These are phyloP conservation scores for Pyracantha coccinea DNA, from an alignment of 331 rosid genomes.

Conservation along the genomic window DNA sequence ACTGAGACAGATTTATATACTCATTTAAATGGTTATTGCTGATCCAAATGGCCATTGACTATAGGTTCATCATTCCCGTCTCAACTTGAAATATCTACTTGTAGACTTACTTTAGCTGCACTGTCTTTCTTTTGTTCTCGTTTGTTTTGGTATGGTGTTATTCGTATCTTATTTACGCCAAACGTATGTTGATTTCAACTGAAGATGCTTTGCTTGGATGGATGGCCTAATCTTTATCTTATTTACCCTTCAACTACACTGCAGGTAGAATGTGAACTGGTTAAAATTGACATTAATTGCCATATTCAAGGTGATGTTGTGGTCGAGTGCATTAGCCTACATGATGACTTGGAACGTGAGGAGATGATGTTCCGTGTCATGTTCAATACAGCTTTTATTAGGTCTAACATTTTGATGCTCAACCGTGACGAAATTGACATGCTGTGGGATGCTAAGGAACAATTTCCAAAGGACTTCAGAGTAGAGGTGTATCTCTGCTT, in stretches of 20 bases:
- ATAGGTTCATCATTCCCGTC: background rate
- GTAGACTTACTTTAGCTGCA: background rate
- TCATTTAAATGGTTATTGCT: background rate
- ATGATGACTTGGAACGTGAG: constrained; percentile 54
- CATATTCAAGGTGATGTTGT: constrained; percentile 93
- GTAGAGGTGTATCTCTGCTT: constrained; percentile 62
- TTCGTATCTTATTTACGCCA: background rate
- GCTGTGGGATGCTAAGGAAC: constrained; percentile 71
- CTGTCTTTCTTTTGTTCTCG: background rate
- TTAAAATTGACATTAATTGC: constrained; percentile 82
- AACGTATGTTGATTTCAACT: background rate
- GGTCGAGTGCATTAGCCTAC: constrained; percentile 65
- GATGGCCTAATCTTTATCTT: background rate
- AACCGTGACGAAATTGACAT: constrained; percentile 77
- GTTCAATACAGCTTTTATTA: constrained; percentile 92
- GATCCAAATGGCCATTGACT: background rate
- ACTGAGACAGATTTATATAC: background rate
- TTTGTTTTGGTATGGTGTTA: background rate
- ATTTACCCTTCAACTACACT: constrained; percentile 12
- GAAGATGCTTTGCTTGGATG: background rate
- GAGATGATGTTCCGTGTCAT: constrained; percentile 77
- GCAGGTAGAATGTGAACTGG: constrained; percentile 83
- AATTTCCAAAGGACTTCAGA: constrained; percentile 75
- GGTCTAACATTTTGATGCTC: constrained; percentile 86
- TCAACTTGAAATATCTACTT: too few species aligned